phyloP scores from a whole-genome alignment of 2,329 filamentous ascomycete genomes.

The Aspergillus quadricinctus region DNA sequence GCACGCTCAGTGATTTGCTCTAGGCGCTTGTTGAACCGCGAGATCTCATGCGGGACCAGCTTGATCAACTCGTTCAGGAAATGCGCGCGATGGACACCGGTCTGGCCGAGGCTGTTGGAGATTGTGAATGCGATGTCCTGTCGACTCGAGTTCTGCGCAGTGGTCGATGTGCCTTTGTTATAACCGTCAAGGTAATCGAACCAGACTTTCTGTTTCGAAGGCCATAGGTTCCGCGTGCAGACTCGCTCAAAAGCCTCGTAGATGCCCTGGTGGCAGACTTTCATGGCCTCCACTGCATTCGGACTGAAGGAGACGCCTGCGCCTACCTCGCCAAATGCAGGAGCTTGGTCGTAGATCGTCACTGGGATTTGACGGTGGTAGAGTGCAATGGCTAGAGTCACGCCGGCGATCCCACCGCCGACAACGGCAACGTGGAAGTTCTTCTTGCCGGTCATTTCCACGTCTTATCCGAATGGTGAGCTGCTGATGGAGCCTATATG shows the following conservation, averaged over 20 bases:
- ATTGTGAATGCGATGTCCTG: slow-evolving; percentile 23
- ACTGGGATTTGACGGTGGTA: slow-evolving; percentile 29
- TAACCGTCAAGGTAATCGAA: slow-evolving; percentile 21
- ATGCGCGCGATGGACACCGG: slow-evolving; percentile 28
- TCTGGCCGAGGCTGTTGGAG: slow-evolving; percentile 18
- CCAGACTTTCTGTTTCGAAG: slow-evolving; percentile 24
- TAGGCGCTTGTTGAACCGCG: slow-evolving; percentile 26
- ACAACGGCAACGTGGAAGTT: slow-evolving; percentile 28
- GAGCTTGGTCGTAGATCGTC: slow-evolving; percentile 35
- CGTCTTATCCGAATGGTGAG: background rate
- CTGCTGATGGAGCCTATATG: background rate
- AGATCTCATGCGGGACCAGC: slow-evolving; percentile 21
- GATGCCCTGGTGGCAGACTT: slow-evolving; percentile 22
- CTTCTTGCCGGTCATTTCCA: slow-evolving; percentile 9
- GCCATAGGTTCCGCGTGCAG: slow-evolving; percentile 31
- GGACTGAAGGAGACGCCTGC: slow-evolving; percentile 36
- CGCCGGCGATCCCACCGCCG: slow-evolving; percentile 35
- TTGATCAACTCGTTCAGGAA: slow-evolving; percentile 34
- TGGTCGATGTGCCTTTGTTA: slow-evolving; percentile 2
- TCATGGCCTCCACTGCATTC: slow-evolving; percentile 29
- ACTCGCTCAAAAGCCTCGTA: slow-evolving; percentile 29
- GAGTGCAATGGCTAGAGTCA: slow-evolving; percentile 34
- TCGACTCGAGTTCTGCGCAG: slow-evolving; percentile 4
- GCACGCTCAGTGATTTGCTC: slow-evolving; percentile 12
- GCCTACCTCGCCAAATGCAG: slow-evolving; percentile 35